Conservation (phyloP, 176 grass and related monocot species). For the Tuctoria greenei region DNA sequence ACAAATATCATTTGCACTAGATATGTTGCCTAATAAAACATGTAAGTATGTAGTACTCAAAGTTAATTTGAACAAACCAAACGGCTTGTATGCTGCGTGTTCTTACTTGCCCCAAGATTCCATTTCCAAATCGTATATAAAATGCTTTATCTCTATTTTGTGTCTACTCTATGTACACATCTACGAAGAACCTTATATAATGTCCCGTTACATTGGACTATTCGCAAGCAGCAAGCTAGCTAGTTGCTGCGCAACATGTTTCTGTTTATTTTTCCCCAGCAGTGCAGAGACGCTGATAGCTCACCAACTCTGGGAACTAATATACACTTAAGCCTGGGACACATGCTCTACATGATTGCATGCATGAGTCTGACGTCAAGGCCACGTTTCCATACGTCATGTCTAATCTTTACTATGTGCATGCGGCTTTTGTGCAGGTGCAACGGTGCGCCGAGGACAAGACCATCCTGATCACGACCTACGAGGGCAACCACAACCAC, state of each 20-base stretch:
- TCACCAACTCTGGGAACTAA: slow-evolving; percentile 1
- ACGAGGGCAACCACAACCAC: slow-evolving; percentile 90
- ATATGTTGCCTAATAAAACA: background rate
- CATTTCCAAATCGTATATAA: background rate
- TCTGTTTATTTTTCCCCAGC: background rate
- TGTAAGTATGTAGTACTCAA: background rate
- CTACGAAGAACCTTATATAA: background rate
- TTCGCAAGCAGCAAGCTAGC: background rate
- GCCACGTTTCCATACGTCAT: background rate
- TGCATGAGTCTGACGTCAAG: background rate
- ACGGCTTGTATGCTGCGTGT: background rate
- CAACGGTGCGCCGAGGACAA: slow-evolving; percentile 85
- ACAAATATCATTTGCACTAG: too few species aligned
- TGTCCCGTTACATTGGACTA: background rate
- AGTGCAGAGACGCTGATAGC: slow-evolving; percentile 1
- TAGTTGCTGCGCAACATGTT: background rate
- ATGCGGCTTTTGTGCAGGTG: slow-evolving; percentile 42
- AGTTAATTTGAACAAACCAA: background rate
- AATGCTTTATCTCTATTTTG: background rate
- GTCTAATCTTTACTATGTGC: background rate
- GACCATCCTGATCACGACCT: slow-evolving; percentile 68
- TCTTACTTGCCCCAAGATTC: background rate
- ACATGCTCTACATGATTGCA: background rate
- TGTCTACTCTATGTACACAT: background rate
- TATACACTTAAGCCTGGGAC: background rate